Percentiles rank a stretch among this genome's conserved stretches.
These are phyloP conservation scores for Penicillium sclerotiorum DNA, from an alignment of 2,329 filamentous ascomycete genomes.

Conservation along the genomic window DNA sequence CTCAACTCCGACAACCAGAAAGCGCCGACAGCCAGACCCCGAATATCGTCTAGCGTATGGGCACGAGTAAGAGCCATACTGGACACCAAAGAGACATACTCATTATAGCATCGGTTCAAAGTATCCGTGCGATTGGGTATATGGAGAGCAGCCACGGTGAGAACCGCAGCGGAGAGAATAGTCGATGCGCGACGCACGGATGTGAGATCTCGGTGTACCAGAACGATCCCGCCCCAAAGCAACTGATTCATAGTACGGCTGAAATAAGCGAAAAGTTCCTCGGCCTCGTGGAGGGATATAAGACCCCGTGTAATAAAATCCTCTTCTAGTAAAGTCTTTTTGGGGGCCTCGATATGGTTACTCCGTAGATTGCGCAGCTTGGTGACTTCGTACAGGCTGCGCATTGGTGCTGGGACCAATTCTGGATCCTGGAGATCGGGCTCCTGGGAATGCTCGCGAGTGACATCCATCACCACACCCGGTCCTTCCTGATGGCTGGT, in stretches of 20 bases:
- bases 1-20: slow-evolving; percentile 67
- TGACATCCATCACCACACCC: slow-evolving; percentile 44
- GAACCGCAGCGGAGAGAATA: slow-evolving; percentile 57
- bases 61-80: slow-evolving; percentile 61
- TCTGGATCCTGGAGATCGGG: slow-evolving; percentile 44
- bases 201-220: slow-evolving; percentile 54
- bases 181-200: slow-evolving; percentile 59
- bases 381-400: slow-evolving; percentile 58
- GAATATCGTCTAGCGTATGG: slow-evolving; percentile 60
- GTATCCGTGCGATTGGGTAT: slow-evolving; percentile 57
- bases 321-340: slow-evolving; percentile 44
- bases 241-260: slow-evolving; percentile 55
- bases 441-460: slow-evolving; percentile 50
- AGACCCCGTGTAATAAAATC: slow-evolving; percentile 56
- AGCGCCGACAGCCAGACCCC: slow-evolving; percentile 62
- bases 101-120: slow-evolving; percentile 58
- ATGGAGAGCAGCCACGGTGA: slow-evolving; percentile 62
- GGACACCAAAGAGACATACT: slow-evolving; percentile 60
- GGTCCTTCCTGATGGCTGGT: slow-evolving; percentile 29
- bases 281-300: slow-evolving; percentile 52
- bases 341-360: slow-evolving; percentile 40
- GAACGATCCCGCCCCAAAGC: slow-evolving; percentile 56
- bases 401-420: slow-evolving; percentile 55
- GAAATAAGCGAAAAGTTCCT: slow-evolving; percentile 56
- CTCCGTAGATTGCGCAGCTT: slow-evolving; percentile 49